Evolutionary conservation across 805 yeast species (phyloP), one percentile per base, ranked within the genome.

Genomic region (Kazachstania bromeliacearum): DNA sequence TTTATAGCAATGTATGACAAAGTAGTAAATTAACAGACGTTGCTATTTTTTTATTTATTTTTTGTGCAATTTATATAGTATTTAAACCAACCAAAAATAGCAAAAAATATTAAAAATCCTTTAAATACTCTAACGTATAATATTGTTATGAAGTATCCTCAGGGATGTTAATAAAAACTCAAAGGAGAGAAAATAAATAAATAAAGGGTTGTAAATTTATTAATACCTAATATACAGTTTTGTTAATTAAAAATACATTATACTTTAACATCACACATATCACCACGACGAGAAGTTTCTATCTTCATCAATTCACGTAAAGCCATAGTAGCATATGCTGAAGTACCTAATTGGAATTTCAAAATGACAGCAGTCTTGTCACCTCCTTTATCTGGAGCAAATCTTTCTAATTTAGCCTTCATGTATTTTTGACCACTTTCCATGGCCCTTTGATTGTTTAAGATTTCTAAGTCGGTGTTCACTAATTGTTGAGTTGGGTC

Each of bases 241-340:
- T n/a, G n/a, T n/a, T n/a, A n/a, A n/a, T n/a, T n/a, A n/a, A n/a
- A n/a, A n/a, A n/a, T n/a, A n/a, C n/a, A n/a, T 26, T 26, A 18
- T 18, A 48, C 42, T 39, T 51, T 60, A 7, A 67, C 70, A 42
- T 64, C 63, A 42, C 70, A 66, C 60, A 63, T 59, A 29, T 68
- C 72, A 42, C 71, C 70, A 42, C 69, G 65, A 48, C 72, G 68
- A 19, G 77, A 67, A 3, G 88, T 79, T 45, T 80, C 89, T 22
- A 75, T 71, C 55, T 77, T 81, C 83, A 88, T 77, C 34, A 85
- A 73, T 57, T 92, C 97, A 54, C 98, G 73, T 34, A 92, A 62
- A 1, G 95, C 95, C 98, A 92, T 94, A 0, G 99, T 92, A 2
- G 99, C 99, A 58, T 92, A 92, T 5, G 94, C 79, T 24, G 96